Evolutionary conservation across 768 basidiomycete species (phyloP).

Genomic region (Lactarius evosmus): DNA sequence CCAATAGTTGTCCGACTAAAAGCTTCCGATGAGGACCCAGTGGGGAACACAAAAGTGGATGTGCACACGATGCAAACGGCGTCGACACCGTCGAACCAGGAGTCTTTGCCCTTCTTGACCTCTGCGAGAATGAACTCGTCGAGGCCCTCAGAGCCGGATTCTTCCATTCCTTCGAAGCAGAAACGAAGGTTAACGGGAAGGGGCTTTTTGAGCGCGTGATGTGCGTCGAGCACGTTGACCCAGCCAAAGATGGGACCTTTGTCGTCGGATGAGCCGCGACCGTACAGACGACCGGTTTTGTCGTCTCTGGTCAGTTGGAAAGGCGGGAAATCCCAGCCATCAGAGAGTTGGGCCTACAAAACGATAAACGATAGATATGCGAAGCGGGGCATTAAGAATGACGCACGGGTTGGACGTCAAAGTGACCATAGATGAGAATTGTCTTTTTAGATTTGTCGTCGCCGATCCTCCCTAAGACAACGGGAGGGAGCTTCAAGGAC

Average conservation of each 20-base stretch:
- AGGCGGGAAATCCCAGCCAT: constrained; percentile 89
- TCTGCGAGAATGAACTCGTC: constrained; percentile 83
- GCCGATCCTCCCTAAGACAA: constrained; percentile 78
- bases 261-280: constrained; percentile 87
- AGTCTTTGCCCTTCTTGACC: constrained; percentile 55
- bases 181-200: constrained; percentile 88
- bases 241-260: constrained; percentile 88
- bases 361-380: neutral
- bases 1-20: constrained; percentile 93
- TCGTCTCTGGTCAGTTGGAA: constrained; percentile 63
- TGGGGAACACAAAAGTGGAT: neutral
- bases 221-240: constrained; percentile 88
- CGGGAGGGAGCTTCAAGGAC: constrained; percentile 73
- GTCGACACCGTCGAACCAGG: constrained; percentile 86
- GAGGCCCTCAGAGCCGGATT: constrained; percentile 86
- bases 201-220: constrained; percentile 57
- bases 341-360: constrained; percentile 45
- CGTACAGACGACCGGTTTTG: constrained; percentile 62
- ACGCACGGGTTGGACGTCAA: constrained; percentile 88
- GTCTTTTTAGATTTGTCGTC: constrained; percentile 90
- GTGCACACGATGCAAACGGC: constrained; percentile 80
- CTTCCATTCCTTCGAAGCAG: constrained; percentile 98
- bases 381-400: neutral
- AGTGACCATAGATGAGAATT: constrained; percentile 90
- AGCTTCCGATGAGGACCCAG: neutral